Evolutionary conservation across 1,139 yeast genomes (phyloP).

Genomic region (Suhomyces kunorum): DNA sequence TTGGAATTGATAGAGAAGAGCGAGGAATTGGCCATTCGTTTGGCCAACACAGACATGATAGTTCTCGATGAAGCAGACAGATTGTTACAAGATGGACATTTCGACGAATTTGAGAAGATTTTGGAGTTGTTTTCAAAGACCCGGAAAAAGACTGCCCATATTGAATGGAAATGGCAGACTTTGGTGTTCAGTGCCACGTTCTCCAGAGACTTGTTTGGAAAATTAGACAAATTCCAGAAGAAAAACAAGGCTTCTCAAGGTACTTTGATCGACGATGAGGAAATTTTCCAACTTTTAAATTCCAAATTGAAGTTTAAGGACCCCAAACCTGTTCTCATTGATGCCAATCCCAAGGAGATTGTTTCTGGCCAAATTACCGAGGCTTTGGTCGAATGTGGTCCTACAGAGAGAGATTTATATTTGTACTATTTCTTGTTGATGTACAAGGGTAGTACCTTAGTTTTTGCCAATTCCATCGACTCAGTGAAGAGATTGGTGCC

Average conservation of each 20-base stretch:
- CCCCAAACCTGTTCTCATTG: slow-evolving; percentile 63
- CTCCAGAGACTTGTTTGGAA: slow-evolving; percentile 76
- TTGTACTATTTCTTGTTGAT: slow-evolving; percentile 82
- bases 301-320: slow-evolving; percentile 62
- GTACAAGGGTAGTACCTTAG: slow-evolving; percentile 88
- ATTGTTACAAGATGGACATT: slow-evolving; percentile 92
- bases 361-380: slow-evolving; percentile 79
- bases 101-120: slow-evolving; percentile 86
- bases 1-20: slow-evolving; percentile 76
- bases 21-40: slow-evolving; percentile 50
- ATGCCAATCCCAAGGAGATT: slow-evolving; percentile 83
- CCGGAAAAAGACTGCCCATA: slow-evolving; percentile 27
- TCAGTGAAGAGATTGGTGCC: slow-evolving; percentile 86
- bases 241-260: slow-evolving; percentile 29
- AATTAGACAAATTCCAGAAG: slow-evolving; percentile 51
- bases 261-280: slow-evolving; percentile 51
- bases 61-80: slow-evolving; percentile 98
- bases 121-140: slow-evolving; percentile 56
- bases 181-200: slow-evolving; percentile 94
- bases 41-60: slow-evolving; percentile 65
- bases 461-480: slow-evolving; percentile 92
- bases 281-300: slow-evolving; percentile 55
- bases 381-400: slow-evolving; percentile 88
- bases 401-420: slow-evolving; percentile 86
- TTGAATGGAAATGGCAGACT: slow-evolving; percentile 76